Conservation (phyloP, 768 basidiomycete species). For the Termitomyces sp. region DNA sequence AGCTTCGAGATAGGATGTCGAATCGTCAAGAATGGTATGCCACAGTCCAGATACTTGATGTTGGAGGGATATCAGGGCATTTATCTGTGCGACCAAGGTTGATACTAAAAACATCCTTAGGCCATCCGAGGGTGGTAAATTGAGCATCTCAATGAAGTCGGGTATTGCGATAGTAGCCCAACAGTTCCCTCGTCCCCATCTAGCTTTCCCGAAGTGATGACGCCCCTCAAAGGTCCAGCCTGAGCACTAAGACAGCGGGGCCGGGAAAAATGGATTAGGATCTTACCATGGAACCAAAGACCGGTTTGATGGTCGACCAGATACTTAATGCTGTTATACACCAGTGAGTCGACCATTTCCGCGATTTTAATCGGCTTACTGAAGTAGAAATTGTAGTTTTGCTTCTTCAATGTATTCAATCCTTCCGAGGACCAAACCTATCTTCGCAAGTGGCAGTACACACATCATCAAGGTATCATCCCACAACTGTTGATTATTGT, state of each 20-base stretch:
- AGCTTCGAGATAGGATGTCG: constrained; percentile 45
- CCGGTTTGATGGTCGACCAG: constrained; percentile 39
- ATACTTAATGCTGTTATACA: constrained; percentile 33
- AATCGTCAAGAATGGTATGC: constrained; percentile 51
- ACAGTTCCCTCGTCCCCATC: constrained; percentile 54
- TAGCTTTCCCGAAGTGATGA: constrained; percentile 40
- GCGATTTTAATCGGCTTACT: constrained; percentile 24
- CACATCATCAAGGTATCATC: constrained; percentile 58
- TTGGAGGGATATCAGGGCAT: constrained; percentile 41
- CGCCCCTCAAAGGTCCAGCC: constrained; percentile 43
- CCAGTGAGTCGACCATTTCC: not conserved
- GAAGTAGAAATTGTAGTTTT: constrained; percentile 45
- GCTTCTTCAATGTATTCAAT: constrained; percentile 50
- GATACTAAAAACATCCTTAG: constrained; percentile 35
- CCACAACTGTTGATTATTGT: constrained; percentile 45
- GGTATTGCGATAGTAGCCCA: constrained; percentile 45
- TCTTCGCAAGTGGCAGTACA: constrained; percentile 51
- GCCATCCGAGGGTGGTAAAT: constrained; percentile 35
- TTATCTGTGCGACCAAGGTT: constrained; percentile 39
- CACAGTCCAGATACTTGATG: constrained; percentile 42
- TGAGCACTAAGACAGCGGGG: constrained; percentile 7
- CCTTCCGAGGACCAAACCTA: constrained; percentile 46
- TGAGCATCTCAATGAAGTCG: constrained; percentile 43
- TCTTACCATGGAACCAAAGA: constrained; percentile 43
- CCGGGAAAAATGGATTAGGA: not conserved